Evolutionary conservation across 2,329 filamentous ascomycete genomes (phyloP).

Genomic region (Aphanocladium album): DNA sequence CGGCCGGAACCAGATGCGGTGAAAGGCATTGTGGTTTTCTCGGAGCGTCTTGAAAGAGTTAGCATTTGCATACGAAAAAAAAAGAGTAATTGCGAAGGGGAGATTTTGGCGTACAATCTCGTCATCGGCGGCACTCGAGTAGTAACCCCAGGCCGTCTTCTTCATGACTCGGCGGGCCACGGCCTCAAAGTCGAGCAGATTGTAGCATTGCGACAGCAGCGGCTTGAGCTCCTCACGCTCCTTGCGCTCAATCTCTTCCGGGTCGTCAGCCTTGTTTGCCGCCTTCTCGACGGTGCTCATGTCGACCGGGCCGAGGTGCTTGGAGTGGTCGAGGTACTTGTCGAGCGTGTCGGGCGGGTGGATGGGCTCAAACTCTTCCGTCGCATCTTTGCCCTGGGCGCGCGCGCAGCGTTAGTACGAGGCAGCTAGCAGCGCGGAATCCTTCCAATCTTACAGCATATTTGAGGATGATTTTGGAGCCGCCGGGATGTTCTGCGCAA

Average conservation of each 20-base stretch:
- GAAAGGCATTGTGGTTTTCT: conserved; percentile 93
- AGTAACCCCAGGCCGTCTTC: conserved; percentile 95
- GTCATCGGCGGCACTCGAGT: conserved; percentile 74
- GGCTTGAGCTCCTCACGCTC: conserved; percentile 73
- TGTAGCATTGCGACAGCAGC: conserved; percentile 80
- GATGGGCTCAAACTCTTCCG: conserved; percentile 86
- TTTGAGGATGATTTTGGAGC: conserved; percentile 89
- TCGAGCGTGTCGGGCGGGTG: conserved; percentile 81
- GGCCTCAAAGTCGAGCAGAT: conserved; percentile 91
- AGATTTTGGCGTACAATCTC: conserved; percentile 31
- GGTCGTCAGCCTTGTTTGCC: conserved; percentile 61
- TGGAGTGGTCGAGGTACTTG: conserved; percentile 76
- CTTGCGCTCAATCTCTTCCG: conserved; percentile 59
- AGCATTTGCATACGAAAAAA: not conserved
- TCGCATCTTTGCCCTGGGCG: conserved; percentile 75
- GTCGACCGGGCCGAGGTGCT: conserved; percentile 85
- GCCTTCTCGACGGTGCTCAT: conserved; percentile 75
- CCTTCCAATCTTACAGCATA: conserved; percentile 65
- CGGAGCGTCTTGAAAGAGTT: conserved; percentile 64
- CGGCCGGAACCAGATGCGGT: conserved; percentile 96
- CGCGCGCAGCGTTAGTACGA: not conserved
- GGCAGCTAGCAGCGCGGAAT: too few species aligned
- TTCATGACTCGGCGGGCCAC: conserved; percentile 91
- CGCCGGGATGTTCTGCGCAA: conserved; percentile 72
- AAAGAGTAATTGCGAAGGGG: too few species aligned